Base-by-base conservation (phyloP, 495 filamentous ascomycete species). In the Schizothecium vesticola region DNA sequence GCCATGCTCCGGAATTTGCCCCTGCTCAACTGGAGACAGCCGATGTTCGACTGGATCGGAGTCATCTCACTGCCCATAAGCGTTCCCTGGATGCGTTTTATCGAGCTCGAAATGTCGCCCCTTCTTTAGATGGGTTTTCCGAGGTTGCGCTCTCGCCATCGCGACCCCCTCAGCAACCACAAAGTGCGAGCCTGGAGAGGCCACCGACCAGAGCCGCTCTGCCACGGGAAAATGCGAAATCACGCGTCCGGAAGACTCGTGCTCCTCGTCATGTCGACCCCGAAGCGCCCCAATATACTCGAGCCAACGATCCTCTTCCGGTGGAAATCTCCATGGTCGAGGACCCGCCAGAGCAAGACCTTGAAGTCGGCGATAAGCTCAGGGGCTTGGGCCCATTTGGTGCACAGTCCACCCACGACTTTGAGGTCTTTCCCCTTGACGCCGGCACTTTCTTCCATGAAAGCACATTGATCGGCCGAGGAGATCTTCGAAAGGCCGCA, bases 371-470 rank as follows among this genome's bases (percentile, higher is more conserved):
- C 3, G 79, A 77, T 25, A 83, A 88, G 25, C 82, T 89, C 60
- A 65, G 74, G 22, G 85, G 89, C 7, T 75, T 92, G 7, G 86
- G 82, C 2, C 84, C 84, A 1, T 86, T 83, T 71, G 88, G 89
- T 25, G 83, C 89, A 11, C 80, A 82, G 24, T 97, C 96, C 73
- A 85, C 91, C 0, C 82, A 88, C 13, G 87, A 91, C 70, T 97
- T 97, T 68, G 89, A 91, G 63, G 76, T 93, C 29, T 82, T 80
- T 56, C 89, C 92, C 26, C 78, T 96, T 25, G 82, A 81, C 58
- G 65, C 77, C 12, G 91, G 90, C 0, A 89, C 88, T 1, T 95
- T 84, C 76, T 95, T 96, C 71, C 91, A 94, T 71, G 81, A 89
- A 71, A 84, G 78, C 61, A 93, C 92, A 12, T 84, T 96, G 61